These are phyloP conservation scores for Marvania coccoides DNA, from an alignment of 139 green algal species.

Conservation along the genomic window DNA sequence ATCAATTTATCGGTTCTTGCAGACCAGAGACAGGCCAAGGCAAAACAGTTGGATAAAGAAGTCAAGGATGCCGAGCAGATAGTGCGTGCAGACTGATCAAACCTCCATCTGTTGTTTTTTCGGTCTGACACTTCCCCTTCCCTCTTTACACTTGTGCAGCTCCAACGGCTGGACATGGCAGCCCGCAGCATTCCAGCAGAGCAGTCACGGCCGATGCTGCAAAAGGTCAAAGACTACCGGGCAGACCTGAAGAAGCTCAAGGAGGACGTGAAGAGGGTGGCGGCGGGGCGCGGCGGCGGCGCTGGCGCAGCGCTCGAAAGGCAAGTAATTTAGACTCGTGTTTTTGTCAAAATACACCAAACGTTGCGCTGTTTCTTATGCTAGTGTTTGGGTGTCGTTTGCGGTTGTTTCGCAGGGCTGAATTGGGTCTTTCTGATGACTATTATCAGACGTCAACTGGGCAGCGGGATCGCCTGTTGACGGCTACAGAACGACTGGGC, in stretches of 20 bases:
- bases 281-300: not conserved
- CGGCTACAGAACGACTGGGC: constrained; percentile 62
- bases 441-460: constrained; percentile 61
- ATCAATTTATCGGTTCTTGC: not conserved
- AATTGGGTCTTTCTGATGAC: constrained; percentile 72
- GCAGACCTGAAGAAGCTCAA: constrained; percentile 67
- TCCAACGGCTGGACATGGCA: constrained; percentile 96
- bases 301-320: no score
- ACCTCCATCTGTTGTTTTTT: not conserved
- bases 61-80: constrained; percentile 75
- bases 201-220: constrained; percentile 44
- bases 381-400: not conserved
- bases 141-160: constrained; percentile 33
- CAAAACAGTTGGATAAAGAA: constrained; percentile 66
- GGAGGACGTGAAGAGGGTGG: constrained; percentile 26
- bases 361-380: no score
- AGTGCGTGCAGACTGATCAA: constrained; percentile 28
- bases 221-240: constrained; percentile 87
- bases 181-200: constrained; percentile 69
- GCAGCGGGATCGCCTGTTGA: constrained; percentile 79
- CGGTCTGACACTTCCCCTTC: not conserved
- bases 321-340: no score
- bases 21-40: constrained; percentile 57
- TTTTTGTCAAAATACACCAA: no score
- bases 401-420: constrained; percentile 30